phyloP scores from a whole-genome alignment of 129 eudicot genomes.

The Rutidosis leptorrhynchoides region DNA sequence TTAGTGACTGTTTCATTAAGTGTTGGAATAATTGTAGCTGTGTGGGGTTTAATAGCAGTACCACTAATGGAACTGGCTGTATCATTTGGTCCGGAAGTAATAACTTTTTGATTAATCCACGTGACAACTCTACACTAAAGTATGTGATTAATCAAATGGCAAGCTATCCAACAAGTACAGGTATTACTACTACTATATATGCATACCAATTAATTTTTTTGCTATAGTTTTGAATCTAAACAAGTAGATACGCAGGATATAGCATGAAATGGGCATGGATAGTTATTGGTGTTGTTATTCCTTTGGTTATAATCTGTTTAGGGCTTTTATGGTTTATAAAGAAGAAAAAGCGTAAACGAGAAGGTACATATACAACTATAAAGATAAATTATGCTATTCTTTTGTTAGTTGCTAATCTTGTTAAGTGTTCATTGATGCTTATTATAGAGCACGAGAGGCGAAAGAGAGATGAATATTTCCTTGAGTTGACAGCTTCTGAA shows the following conservation, averaged over 20 bases:
- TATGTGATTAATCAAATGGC: constrained; percentile 32
- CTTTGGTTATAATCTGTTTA: constrained; percentile 10
- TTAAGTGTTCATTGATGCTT: background rate
- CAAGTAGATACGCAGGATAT: too few species aligned
- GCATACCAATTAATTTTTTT: too few species aligned
- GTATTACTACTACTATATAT: too few species aligned
- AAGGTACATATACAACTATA: constrained; percentile 20
- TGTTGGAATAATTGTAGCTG: too few species aligned
- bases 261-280: constrained; percentile 13
- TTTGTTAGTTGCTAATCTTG: background rate
- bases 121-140: constrained; percentile 14
- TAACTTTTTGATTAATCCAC: constrained; percentile 2
- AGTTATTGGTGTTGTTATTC: background rate
- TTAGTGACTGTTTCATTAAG: too few species aligned
- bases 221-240: too few species aligned
- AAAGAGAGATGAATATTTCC: constrained; percentile 24
- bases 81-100: constrained; percentile 21
- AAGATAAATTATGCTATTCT: too few species aligned
- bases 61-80: constrained; percentile 33
- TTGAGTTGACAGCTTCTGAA: constrained; percentile 34
- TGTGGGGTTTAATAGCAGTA: too few species aligned
- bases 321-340: constrained; percentile 18
- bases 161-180: background rate
- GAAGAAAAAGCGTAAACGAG: constrained; percentile 6
- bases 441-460: constrained; percentile 25